These are phyloP conservation scores for Coleophoma crateriformis DNA, from an alignment of 2,329 filamentous ascomycete genomes.

Conservation along the genomic window DNA sequence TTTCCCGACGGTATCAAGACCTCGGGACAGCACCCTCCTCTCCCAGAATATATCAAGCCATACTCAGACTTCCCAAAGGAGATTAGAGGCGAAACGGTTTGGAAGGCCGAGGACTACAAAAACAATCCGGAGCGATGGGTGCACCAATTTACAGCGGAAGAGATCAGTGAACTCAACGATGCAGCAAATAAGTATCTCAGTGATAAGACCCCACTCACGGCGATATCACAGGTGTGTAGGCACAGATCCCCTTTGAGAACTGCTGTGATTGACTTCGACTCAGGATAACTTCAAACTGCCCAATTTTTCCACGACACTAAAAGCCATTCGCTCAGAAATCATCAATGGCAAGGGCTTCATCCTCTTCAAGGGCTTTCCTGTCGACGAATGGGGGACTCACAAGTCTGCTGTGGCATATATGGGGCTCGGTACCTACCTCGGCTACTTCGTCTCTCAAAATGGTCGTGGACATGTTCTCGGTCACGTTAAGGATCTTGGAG, in stretches of 20 bases:
- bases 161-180: constrained; percentile 60
- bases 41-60: constrained; percentile 58
- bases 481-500: constrained; percentile 84
- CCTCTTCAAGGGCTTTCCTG: constrained; percentile 81
- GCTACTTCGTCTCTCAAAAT: constrained; percentile 87
- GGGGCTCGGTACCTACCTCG: constrained; percentile 79
- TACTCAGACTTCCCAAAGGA: constrained; percentile 67
- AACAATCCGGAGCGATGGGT: constrained; percentile 51
- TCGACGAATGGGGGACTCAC: constrained; percentile 66
- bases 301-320: constrained; percentile 46
- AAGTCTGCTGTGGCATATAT: constrained; percentile 89
- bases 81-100: constrained; percentile 68
- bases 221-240: constrained; percentile 52
- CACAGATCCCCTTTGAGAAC: too few species aligned
- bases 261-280: background rate
- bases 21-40: constrained; percentile 66
- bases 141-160: constrained; percentile 60
- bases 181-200: constrained; percentile 66
- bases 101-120: constrained; percentile 43
- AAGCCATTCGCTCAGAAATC: constrained; percentile 55
- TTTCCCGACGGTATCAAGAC: constrained; percentile 33
- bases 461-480: constrained; percentile 78
- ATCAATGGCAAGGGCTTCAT: constrained; percentile 86
- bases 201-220: constrained; percentile 61
- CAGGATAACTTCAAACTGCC: constrained; percentile 54